Evolutionary conservation across 495 filamentous ascomycete species (phyloP).

Genomic region (Wilcoxina mikolae): DNA sequence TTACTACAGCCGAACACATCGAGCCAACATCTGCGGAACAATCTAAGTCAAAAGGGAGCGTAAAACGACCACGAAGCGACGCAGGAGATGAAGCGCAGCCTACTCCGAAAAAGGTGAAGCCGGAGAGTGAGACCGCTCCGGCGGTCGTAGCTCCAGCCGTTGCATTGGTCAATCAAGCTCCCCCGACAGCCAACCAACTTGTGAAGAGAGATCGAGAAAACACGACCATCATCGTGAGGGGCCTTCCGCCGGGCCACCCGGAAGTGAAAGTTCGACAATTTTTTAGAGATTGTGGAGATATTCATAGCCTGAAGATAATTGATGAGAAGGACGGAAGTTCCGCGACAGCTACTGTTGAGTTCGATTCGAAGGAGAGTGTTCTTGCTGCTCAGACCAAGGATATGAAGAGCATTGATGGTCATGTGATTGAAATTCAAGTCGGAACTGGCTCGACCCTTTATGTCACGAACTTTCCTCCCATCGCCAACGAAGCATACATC

Average conservation of each 20-base stretch:
- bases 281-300: conserved; percentile 69
- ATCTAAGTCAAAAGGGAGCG: conserved; percentile 15
- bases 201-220: conserved; percentile 77
- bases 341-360: conserved; percentile 69
- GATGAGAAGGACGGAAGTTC: conserved; percentile 42
- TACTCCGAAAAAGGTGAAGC: conserved; percentile 20
- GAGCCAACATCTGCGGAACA: conserved; percentile 7
- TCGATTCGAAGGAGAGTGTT: conserved; percentile 63
- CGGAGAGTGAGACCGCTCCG: conserved; percentile 22
- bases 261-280: conserved; percentile 67
- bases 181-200: conserved; percentile 30
- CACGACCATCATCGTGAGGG: conserved; percentile 63
- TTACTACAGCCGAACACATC: too few species aligned
- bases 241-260: conserved; percentile 53
- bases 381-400: conserved; percentile 64
- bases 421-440: conserved; percentile 53
- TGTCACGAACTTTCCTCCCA: conserved; percentile 79
- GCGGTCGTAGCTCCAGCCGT: conserved; percentile 1
- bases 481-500: conserved; percentile 68
- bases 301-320: conserved; percentile 57
- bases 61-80: conserved; percentile 17
- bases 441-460: conserved; percentile 67
- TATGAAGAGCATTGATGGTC: conserved; percentile 55
- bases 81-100: conserved; percentile 18
- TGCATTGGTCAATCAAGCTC: conserved; percentile 12